Evolutionary conservation across 2,329 filamentous ascomycete species (phyloP), one percentile per base, ranked within the genome.

Genomic region (Talaromyces rugulosus): DNA sequence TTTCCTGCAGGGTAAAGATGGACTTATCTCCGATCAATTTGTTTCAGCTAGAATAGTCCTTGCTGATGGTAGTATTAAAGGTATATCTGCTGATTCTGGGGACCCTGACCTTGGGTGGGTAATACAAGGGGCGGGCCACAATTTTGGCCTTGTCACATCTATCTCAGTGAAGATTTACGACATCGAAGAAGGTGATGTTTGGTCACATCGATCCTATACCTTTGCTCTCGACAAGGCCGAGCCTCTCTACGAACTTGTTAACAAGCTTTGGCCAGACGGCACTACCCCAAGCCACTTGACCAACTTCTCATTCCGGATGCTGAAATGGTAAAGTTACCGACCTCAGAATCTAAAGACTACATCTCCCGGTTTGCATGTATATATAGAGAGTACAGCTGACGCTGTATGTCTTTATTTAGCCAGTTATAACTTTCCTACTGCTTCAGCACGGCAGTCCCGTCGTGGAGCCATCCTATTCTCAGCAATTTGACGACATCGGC

Each of bases 61-160:
- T 2, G 75, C 77, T 9, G 67, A 74, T 34, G 78, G 77, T 0
- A 65, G 66, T 9, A 64, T 77, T 2, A 69, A 80, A 4, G 72
- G 65, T 0, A 75, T 67, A 54, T 92, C 60, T 31, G n/a, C 60
- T 47, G 40, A 52, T 9, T 71, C 68, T 3, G 28, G 27, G 8
- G 56, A 70, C 50, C 2, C 66, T 0, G 76, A 78, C 59, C 70
- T 80, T 7, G 79, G 79, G 67, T 79, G 77, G 77, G 78, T 74
- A 0, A 58, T 80, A 5, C 70, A 74, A 1, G 78, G 78, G 7
- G 77, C 78, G 0, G 78, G 77, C 0, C 71, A 73, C 34, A 80
- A 76, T 62, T 80, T 81, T 62, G 80, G 78, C 18, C 74, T 80
- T 30, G 77, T 78, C 1, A 60, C 52, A 44, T 56, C 59, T 11